Percentiles rank a stretch among this genome's conserved stretches.
Evolutionary conservation across 1,284 basidiomycete species (phyloP).

Genomic region (Phellopilus nigrolimitatus): DNA sequence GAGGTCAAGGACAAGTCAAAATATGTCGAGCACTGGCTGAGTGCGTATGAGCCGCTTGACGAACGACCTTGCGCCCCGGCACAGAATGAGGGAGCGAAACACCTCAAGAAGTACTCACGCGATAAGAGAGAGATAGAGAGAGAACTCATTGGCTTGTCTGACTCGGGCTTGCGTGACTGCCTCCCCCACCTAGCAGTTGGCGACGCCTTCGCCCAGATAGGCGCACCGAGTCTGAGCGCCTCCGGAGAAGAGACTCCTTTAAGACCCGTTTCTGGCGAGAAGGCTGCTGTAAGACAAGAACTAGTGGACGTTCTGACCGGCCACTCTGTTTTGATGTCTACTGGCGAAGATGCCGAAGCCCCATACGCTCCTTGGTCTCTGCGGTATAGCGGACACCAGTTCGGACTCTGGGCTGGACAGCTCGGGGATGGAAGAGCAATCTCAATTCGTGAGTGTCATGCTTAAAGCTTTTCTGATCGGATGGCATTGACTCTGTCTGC

Average conservation of each 20-base stretch:
- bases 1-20: constrained; percentile 49
- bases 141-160: constrained; percentile 67
- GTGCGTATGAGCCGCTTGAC: constrained; percentile 15
- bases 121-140: constrained; percentile 54
- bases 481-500: background rate
- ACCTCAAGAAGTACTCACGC: constrained; percentile 44
- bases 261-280: constrained; percentile 31
- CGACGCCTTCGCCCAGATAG: constrained; percentile 65
- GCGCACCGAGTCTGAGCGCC: constrained; percentile 44
- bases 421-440: constrained; percentile 94
- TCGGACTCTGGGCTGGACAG: constrained; percentile 94
- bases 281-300: constrained; percentile 53
- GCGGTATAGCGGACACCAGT: constrained; percentile 89
- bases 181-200: constrained; percentile 87
- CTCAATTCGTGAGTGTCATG: constrained; percentile 59
- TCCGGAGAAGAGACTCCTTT: constrained; percentile 23
- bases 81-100: constrained; percentile 20
- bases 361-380: constrained; percentile 85
- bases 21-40: constrained; percentile 64
- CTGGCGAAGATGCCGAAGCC: constrained; percentile 32
- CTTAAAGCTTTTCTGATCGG: background rate
- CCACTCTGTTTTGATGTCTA: constrained; percentile 64
- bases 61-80: constrained; percentile 9
- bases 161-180: constrained; percentile 65
- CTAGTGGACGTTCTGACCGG: constrained; percentile 81